Base-by-base conservation (phyloP, 495 filamentous ascomycete genomes). In the Neurospora sp. region DNA sequence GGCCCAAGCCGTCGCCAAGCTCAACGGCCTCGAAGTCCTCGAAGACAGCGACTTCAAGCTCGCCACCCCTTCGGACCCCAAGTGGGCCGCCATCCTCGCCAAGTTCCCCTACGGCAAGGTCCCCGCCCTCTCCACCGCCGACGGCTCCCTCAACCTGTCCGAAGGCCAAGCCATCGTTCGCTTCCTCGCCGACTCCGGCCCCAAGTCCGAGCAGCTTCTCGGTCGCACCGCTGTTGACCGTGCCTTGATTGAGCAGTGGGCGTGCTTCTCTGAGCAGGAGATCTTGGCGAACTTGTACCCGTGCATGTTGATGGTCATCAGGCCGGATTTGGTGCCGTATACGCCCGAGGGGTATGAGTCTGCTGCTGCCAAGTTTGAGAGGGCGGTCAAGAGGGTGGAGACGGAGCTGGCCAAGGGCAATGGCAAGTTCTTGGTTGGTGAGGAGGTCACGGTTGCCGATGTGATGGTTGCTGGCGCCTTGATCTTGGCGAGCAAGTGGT, bases 81-180 rank as follows among this genome's bases (percentile, higher is more conserved):
- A 65, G 8, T 65, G 53, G 53, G 82, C 85, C 7, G 84, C 85
- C 3, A 89, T 85, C 82, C 79, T 87, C 35, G 74, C 86, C 82
- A 91, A 90, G 76, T 91, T 90, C 81, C 88, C 88, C 18, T 71
- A 86, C 31, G 89, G 88, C 78, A 90, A 89, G 72, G 85, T 89
- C 22, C 89, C 89, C 46, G 84, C 84, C 68, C 86, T 90, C 77
- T 85, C 87, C 74, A 81, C 78, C 69, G 79, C 86, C 70, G 86
- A 89, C 74, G 88, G 88, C 65, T 68, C 39, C 16, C 81, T 85
- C 74, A 72, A 27, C 72, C 73, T 90, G 48, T 76, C 84, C 76
- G 88, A 89, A 73, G 83, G 84, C 69, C 82, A 84, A 41, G 89
- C 89, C 73, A 91, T 91, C 77, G 80, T 84, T 11, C 78, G 80